Conservation (phyloP, 768 basidiomycete genomes). For the Mrakia frigida region DNA sequence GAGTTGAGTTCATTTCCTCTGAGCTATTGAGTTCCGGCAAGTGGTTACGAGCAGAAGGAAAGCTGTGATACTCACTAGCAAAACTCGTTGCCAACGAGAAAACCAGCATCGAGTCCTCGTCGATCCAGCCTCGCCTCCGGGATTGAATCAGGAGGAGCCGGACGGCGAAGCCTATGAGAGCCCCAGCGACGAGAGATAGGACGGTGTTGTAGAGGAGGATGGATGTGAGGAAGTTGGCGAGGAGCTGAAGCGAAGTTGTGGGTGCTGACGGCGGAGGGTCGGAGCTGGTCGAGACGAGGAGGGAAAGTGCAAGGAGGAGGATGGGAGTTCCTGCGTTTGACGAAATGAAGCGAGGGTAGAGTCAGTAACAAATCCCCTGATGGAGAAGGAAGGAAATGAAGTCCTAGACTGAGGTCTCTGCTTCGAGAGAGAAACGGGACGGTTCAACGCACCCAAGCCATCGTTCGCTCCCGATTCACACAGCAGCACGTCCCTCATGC, state of each 20-base stretch:
- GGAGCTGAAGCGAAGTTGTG: background rate
- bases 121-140: background rate
- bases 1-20: no score
- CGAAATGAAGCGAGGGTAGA: background rate
- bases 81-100: conserved; percentile 2
- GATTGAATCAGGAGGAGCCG: background rate
- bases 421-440: background rate
- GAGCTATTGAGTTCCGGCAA: no score
- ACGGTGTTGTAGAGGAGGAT: conserved; percentile 7
- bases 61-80: background rate
- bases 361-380: no score
- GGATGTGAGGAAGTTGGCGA: background rate
- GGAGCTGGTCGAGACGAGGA: background rate
- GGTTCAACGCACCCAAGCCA: background rate
- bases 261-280: background rate
- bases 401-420: background rate
- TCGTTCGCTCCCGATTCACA: conserved; percentile 6
- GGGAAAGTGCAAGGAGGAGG: conserved; percentile 9
- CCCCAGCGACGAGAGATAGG: background rate
- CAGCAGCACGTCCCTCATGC: background rate
- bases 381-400: no score
- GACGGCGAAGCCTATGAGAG: background rate
- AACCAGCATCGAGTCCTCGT: conserved; percentile 22
- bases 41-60: background rate
- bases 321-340: background rate